Percentiles rank a stretch among this genome's conserved stretches.
Evolutionary conservation across 1,139 yeast species (phyloP).

Genomic region (Candida buenavistaensis): DNA sequence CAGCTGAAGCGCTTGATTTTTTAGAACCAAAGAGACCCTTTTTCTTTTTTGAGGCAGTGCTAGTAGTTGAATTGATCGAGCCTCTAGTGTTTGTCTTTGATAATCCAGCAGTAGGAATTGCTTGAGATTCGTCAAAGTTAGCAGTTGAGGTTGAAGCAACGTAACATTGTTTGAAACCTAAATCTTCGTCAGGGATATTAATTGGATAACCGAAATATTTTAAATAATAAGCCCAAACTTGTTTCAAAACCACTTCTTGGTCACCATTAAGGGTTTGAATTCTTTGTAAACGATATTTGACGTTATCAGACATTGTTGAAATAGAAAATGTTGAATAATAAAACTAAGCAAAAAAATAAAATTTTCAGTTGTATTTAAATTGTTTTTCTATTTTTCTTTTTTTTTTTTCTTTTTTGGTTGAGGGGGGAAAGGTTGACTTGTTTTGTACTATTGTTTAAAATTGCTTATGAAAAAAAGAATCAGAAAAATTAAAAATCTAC

Average conservation of each 20-base stretch:
- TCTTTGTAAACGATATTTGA: conserved; percentile 37
- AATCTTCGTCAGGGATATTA: conserved; percentile 31
- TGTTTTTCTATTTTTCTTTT: too few species aligned
- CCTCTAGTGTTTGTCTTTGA: conserved; percentile 27
- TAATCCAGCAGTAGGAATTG: conserved; percentile 21
- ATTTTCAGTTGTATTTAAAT: too few species aligned
- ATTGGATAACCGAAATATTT: conserved; percentile 41
- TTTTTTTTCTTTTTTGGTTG: too few species aligned
- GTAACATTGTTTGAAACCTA: conserved; percentile 33
- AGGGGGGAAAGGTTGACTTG: too few species aligned
- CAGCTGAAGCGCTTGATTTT: conserved; percentile 12
- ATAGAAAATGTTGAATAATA: background rate
- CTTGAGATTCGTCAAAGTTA: conserved; percentile 21
- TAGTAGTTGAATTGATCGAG: conserved; percentile 27
- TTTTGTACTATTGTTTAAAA: too few species aligned
- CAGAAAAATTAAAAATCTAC: too few species aligned
- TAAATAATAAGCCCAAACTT: conserved; percentile 40
- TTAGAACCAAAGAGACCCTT: conserved; percentile 21
- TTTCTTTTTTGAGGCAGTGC: conserved; percentile 22
- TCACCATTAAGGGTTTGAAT: conserved; percentile 41
- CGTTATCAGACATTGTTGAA: conserved; percentile 11
- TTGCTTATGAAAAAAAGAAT: too few species aligned
- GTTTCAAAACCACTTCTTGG: conserved; percentile 43
- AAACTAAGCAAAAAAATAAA: too few species aligned
- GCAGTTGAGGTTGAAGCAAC: conserved; percentile 31